Conservation (phyloP, 2,329 filamentous ascomycete genomes). For the Cladophialophora chaetospira region DNA sequence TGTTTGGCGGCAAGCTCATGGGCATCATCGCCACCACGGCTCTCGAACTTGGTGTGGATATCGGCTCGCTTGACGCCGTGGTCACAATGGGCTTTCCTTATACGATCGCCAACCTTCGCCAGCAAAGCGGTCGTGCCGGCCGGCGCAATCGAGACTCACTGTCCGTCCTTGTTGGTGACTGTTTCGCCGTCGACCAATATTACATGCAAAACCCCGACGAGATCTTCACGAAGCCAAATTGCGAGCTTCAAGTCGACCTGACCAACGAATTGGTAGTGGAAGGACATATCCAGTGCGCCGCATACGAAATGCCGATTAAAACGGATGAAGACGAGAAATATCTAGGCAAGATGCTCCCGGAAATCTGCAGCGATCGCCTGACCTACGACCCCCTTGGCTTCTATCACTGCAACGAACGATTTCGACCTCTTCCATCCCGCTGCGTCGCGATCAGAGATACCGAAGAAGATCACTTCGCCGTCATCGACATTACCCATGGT, state of each 20-base stretch:
- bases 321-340: slow-evolving; percentile 73
- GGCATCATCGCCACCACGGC: slow-evolving; percentile 94
- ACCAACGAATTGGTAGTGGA: slow-evolving; percentile 87
- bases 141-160: slow-evolving; percentile 91
- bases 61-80: slow-evolving; percentile 90
- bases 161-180: slow-evolving; percentile 84
- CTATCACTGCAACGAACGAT: slow-evolving; percentile 86
- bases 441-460: slow-evolving; percentile 88
- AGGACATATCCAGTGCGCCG: slow-evolving; percentile 93
- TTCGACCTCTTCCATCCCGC: slow-evolving; percentile 79
- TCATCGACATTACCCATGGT: slow-evolving; percentile 79
- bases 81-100: slow-evolving; percentile 94
- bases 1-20: slow-evolving; percentile 93
- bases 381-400: slow-evolving; percentile 74
- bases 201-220: slow-evolving; percentile 97
- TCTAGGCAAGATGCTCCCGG: slow-evolving; percentile 72
- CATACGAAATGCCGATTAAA: slow-evolving; percentile 90
- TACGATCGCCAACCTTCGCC: slow-evolving; percentile 88
- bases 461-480: slow-evolving; percentile 88
- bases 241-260: slow-evolving; percentile 86
- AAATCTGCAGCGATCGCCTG: slow-evolving; percentile 73
- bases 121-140: slow-evolving; percentile 91
- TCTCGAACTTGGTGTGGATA: slow-evolving; percentile 91
- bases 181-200: slow-evolving; percentile 87
- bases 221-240: slow-evolving; percentile 86